Evolutionary conservation across 179 eudicot genomes (phyloP), one percentile per base, ranked within the genome.

Genomic region (Nepenthes alata): DNA sequence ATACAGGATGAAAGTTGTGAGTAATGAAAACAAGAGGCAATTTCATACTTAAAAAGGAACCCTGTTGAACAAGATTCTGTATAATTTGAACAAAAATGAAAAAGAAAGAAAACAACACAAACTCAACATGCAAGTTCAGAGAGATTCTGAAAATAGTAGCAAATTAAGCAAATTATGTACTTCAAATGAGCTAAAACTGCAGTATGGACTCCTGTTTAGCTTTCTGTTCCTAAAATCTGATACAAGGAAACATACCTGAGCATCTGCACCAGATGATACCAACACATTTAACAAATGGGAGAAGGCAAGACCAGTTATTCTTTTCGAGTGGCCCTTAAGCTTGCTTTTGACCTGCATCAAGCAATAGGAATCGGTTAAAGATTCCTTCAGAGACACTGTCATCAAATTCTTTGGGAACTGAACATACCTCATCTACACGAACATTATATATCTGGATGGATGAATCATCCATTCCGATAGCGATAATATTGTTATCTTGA

Each of bases 261-360:
- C 76, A 86, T 93, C 98, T n/a, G 96, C 98, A 37, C 98, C 98
- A 13, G 95, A 89, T 59, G 98, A 89, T 67, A 93, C 88, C 48
- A 93, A 78, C 60, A 86, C 89, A 67, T 85, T 85, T 38, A 85
- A 72, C 50, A 74, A 80, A 77, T 83, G 80, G 11, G 98, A 93
- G 70, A 93, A 93, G 62, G 98, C 98, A 67, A 93, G 89, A 48
- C 98, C 98, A 39, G 96, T 89, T n/a, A 93, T 76, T 76, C 88
- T 86, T 63, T 89, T 93, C 9, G 85, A 78, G 79, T 93, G 98
- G 52, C 98, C 98, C 76, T 86, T 89, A 52, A 93, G 82, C 80
- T 83, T 89, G 85, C 93, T 85, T 79, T 93, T 93, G 55, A 93
- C 96, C 98, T 93, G 80, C 67, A n/a, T 15, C 10, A 47, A 4